These are phyloP conservation scores for Cubamyces lactineus DNA, from an alignment of 768 basidiomycete genomes.

Conservation along the genomic window DNA sequence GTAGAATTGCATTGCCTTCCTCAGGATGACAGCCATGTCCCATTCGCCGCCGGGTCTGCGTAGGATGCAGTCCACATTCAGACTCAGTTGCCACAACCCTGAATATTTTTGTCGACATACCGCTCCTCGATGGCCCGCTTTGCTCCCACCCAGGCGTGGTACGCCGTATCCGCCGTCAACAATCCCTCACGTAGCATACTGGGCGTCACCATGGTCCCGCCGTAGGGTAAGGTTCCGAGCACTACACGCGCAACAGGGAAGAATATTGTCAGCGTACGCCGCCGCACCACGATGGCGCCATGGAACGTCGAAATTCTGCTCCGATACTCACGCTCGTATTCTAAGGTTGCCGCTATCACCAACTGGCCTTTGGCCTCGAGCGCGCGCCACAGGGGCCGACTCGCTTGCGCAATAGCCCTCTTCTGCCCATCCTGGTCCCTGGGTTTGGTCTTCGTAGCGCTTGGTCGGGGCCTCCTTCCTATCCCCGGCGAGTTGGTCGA, in stretches of 20 bases:
- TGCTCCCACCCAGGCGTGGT: constrained; percentile 41
- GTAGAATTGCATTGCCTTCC: constrained; percentile 34
- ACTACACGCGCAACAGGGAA: constrained; percentile 35
- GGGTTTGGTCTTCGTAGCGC: not conserved
- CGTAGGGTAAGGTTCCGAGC: constrained; percentile 38
- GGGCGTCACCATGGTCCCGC: constrained; percentile 41
- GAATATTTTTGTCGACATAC: not conserved
- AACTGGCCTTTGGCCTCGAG: constrained; percentile 12
- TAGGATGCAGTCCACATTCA: constrained; percentile 14
- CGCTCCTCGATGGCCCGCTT: constrained; percentile 34
- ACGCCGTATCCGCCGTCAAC: constrained; percentile 33
- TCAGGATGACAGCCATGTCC: constrained; percentile 4
- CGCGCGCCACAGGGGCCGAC: constrained; percentile 18
- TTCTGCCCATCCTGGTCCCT: constrained; percentile 7
- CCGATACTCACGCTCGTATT: constrained; percentile 23
- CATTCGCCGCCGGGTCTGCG: constrained; percentile 12
- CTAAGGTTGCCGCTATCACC: constrained; percentile 21
- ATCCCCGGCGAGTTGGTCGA: not conserved
- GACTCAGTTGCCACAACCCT: not conserved
- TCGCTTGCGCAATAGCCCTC: not conserved
- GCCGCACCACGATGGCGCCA: constrained; percentile 1
- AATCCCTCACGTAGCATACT: constrained; percentile 34
- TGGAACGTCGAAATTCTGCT: constrained; percentile 5
- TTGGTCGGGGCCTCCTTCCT: constrained; percentile 8
- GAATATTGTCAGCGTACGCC: constrained; percentile 5